phyloP scores from a whole-genome alignment of 2,329 filamentous ascomycete genomes.

The Bipolaris cookei region DNA sequence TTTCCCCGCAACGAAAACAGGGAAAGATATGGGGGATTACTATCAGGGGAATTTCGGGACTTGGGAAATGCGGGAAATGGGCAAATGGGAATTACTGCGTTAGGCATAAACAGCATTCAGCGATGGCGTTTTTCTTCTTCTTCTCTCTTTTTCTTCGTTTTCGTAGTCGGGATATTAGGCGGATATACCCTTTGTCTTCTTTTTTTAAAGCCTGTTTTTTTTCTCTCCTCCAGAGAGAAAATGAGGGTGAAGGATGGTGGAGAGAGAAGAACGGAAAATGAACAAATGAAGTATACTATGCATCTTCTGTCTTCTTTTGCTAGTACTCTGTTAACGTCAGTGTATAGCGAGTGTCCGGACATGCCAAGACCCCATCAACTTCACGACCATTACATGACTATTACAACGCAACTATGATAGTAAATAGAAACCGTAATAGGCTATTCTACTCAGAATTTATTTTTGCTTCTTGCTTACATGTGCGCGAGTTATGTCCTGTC shows the following conservation, averaged over 20 bases:
- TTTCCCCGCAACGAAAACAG: background rate
- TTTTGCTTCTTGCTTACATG: no score
- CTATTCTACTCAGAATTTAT: no score
- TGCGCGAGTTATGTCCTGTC: no score
- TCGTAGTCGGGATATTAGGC: constrained; percentile 1
- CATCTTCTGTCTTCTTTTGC: background rate
- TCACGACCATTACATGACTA: no score
- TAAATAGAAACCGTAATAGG: no score
- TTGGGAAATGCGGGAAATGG: background rate
- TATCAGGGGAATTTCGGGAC: background rate
- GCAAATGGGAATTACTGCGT: background rate
- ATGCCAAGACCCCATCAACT: no score
- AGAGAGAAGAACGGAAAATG: background rate
- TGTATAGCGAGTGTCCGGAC: no score
- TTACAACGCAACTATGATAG: no score
- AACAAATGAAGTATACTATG: background rate
- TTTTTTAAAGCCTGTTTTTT: background rate
- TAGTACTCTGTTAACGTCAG: no score
- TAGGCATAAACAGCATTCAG: constrained; percentile 25
- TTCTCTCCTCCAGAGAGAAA: background rate
- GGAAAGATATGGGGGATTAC: no score
- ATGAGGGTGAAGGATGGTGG: background rate
- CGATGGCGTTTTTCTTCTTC: constrained; percentile 24
- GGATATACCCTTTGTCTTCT: constrained; percentile 11
- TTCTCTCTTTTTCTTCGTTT: background rate